Percentiles rank a stretch among this genome's conserved stretches.
Conservation (phyloP, 2,329 filamentous ascomycete genomes). For the Ambrosiella beaveri region DNA sequence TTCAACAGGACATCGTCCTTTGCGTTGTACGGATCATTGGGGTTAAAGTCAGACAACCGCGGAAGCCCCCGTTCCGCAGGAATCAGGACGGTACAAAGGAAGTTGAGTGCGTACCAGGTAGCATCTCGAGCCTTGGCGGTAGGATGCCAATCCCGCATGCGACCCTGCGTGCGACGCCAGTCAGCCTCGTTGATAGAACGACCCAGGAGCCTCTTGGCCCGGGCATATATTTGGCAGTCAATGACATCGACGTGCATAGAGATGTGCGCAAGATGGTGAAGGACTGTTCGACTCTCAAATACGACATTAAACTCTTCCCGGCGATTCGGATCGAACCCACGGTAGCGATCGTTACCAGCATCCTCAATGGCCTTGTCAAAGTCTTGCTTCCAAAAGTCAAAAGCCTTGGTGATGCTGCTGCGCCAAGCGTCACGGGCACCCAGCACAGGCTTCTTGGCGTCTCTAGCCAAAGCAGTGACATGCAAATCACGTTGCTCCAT, state of each 20-base stretch:
- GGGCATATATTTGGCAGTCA: slow-evolving; percentile 92
- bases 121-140: slow-evolving; percentile 78
- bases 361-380: slow-evolving; percentile 69
- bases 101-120: slow-evolving; percentile 79
- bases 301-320: slow-evolving; percentile 30
- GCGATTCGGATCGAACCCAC: slow-evolving; percentile 2
- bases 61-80: slow-evolving; percentile 25
- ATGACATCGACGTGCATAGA: slow-evolving; percentile 94
- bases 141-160: slow-evolving; percentile 88
- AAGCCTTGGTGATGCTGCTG: slow-evolving; percentile 65
- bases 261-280: slow-evolving; percentile 93
- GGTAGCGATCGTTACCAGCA: slow-evolving; percentile 37
- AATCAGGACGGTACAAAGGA: slow-evolving; percentile 68
- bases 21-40: slow-evolving; percentile 47
- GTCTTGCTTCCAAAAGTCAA: slow-evolving; percentile 84
- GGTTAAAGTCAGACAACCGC: slow-evolving; percentile 20
- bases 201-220: slow-evolving; percentile 69
- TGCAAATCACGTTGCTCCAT: slow-evolving; percentile 94
- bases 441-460: slow-evolving; percentile 52
- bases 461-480: slow-evolving; percentile 60
- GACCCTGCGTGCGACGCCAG: slow-evolving; percentile 57
- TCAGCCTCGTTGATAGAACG: slow-evolving; percentile 71
- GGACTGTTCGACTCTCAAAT: slow-evolving; percentile 72
- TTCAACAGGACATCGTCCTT: slow-evolving; percentile 81
- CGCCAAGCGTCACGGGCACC: slow-evolving; percentile 88